Evolutionary conservation across 176 grass and related monocot genomes (phyloP).

Genomic region (Tillandsia leiboldiana): DNA sequence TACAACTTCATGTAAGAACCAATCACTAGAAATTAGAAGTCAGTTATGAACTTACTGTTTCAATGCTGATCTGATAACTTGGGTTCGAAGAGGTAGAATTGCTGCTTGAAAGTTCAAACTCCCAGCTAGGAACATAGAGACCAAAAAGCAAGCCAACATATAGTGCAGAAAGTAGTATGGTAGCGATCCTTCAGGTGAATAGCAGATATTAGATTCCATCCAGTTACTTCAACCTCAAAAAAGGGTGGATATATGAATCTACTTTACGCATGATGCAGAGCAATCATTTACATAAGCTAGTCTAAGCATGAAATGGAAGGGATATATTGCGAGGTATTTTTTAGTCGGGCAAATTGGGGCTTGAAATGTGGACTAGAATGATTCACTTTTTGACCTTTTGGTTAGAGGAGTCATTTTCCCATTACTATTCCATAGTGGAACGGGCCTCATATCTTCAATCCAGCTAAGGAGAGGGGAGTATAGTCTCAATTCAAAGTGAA

Average conservation of each 20-base stretch:
- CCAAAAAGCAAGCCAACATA: conserved; percentile 65
- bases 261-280: neutral
- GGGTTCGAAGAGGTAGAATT: conserved; percentile 36
- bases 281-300: neutral
- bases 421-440: too few relatives aligned
- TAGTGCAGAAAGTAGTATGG: conserved; percentile 43
- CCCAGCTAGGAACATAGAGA: conserved; percentile 76
- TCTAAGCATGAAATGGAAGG: neutral
- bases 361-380: too few relatives aligned
- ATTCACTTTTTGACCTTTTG: too few relatives aligned
- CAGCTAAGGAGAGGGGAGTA: too few relatives aligned
- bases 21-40: conserved; percentile 1
- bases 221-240: neutral
- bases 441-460: too few relatives aligned
- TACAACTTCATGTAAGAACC: neutral
- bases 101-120: conserved; percentile 57
- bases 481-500: too few relatives aligned
- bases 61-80: conserved; percentile 23
- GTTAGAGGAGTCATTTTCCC: too few relatives aligned
- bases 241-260: neutral
- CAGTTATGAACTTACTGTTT: conserved; percentile 41
- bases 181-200: conserved; percentile 57
- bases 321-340: too few relatives aligned
- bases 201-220: conserved; percentile 12
- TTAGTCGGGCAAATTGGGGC: too few relatives aligned